These are phyloP conservation scores for Blastobotrys muscicola DNA, from an alignment of 805 yeast genomes.

Conservation along the genomic window DNA sequence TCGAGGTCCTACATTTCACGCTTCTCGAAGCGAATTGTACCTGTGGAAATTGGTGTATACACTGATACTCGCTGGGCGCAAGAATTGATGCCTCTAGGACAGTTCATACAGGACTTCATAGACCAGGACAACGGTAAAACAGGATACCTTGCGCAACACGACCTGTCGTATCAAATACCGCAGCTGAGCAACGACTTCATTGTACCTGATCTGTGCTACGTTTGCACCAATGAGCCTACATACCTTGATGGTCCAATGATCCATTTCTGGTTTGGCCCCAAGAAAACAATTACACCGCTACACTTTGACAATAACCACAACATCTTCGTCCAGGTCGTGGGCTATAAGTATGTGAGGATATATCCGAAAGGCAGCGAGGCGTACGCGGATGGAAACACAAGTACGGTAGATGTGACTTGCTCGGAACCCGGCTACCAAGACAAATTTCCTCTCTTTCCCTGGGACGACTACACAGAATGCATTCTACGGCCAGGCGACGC, in stretches of 20 bases:
- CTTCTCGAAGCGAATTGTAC: constrained; percentile 15
- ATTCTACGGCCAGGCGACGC: constrained; percentile 21
- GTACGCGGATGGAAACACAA: constrained; percentile 17
- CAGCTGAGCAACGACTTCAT: constrained; percentile 13
- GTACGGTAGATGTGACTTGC: constrained; percentile 17
- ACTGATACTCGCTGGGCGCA: constrained; percentile 16
- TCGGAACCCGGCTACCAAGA: constrained; percentile 8
- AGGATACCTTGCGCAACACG: constrained; percentile 19
- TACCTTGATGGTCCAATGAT: constrained; percentile 5
- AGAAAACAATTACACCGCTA: constrained; percentile 20
- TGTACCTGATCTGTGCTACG: constrained; percentile 15
- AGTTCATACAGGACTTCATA: constrained; percentile 11
- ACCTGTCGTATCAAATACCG: constrained; percentile 15
- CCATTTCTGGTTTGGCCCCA: constrained; percentile 22
- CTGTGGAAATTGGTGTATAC: constrained; percentile 21
- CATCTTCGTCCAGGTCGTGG: constrained; percentile 19
- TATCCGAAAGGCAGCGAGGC: constrained; percentile 8
- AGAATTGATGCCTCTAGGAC: constrained; percentile 11
- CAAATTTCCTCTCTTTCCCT: constrained; percentile 16
- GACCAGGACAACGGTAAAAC: not conserved
- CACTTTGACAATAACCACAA: constrained; percentile 20
- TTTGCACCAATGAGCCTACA: not conserved
- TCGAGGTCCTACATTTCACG: constrained; percentile 12
- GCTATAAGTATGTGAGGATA: constrained; percentile 20
- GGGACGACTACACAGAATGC: constrained; percentile 17